These are phyloP conservation scores for Leccinum ponderosum DNA, from an alignment of 1,284 basidiomycete genomes.

Conservation along the genomic window DNA sequence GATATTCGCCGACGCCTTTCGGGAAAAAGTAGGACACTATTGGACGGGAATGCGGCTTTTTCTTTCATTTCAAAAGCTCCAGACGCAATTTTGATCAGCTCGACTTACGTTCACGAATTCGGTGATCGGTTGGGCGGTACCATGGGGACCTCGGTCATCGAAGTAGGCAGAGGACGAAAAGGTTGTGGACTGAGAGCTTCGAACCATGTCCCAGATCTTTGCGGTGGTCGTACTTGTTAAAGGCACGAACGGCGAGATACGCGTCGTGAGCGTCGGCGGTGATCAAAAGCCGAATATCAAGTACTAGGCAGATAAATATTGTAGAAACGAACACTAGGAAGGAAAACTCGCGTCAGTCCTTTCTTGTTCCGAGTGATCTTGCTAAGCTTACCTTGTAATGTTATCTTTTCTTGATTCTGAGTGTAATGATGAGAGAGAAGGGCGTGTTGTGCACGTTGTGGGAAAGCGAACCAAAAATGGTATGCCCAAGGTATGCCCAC, in stretches of 20 bases:
- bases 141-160: slow-evolving; percentile 65
- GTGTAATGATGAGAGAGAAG: background rate
- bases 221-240: background rate
- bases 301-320: background rate
- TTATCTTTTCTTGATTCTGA: background rate
- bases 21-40: slow-evolving; percentile 97
- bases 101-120: slow-evolving; percentile 68
- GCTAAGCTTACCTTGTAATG: background rate
- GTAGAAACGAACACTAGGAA: background rate
- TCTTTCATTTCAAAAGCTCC: slow-evolving; percentile 20
- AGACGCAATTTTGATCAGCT: slow-evolving; percentile 27
- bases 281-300: background rate
- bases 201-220: slow-evolving; percentile 35
- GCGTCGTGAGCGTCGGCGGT: background rate
- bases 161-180: slow-evolving; percentile 74
- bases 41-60: slow-evolving; percentile 77
- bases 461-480: background rate
- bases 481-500: too few relatives aligned
- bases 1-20: slow-evolving; percentile 91
- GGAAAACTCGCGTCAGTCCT: background rate
- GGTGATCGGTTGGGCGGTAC: slow-evolving; percentile 71
- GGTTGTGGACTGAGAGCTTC: slow-evolving; percentile 52
- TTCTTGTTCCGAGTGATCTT: too few relatives aligned
- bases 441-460: background rate
- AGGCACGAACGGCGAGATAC: background rate